A percentile compares a stretch with the other conserved stretches of the same genome.
Conservation (phyloP, 345 rosid species). For the Linum usitatissimum region DNA sequence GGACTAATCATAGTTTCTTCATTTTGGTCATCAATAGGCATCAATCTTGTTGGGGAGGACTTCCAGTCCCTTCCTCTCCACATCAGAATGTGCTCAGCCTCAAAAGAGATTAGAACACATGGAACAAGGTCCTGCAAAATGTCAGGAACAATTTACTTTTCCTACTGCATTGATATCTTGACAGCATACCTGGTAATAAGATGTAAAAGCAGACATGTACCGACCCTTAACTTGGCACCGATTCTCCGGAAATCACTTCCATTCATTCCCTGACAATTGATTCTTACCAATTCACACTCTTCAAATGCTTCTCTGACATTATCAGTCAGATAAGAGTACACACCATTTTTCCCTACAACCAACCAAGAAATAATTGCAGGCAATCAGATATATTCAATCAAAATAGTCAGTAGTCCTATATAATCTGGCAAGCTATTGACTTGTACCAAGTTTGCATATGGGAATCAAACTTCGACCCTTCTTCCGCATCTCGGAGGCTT, state of each 20-base stretch:
- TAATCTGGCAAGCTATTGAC: background rate
- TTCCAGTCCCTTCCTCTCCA: constrained; percentile 85
- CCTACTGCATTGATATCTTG: background rate
- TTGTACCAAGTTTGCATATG: constrained; percentile 68
- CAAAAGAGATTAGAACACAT: constrained; percentile 75
- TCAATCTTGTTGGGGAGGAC: constrained; percentile 31
- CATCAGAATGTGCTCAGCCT: constrained; percentile 60
- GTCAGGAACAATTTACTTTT: background rate
- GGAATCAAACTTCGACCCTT: constrained; percentile 67
- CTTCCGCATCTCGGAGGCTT: constrained; percentile 68
- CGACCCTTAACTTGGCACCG: constrained; percentile 89
- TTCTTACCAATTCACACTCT: constrained; percentile 76
- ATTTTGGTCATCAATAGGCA: constrained; percentile 17
- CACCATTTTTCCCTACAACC: constrained; percentile 73
- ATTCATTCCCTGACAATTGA: constrained; percentile 68
- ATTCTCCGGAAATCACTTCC: constrained; percentile 70
- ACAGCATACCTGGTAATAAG: background rate
- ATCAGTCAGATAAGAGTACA: constrained; percentile 51
- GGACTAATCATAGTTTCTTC: constrained; percentile 15
- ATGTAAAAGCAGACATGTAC: constrained; percentile 5
- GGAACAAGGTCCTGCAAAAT: constrained; percentile 73
- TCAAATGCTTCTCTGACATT: constrained; percentile 83
- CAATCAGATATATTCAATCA: background rate
- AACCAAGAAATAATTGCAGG: background rate
- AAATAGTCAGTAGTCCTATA: background rate